phyloP scores from a whole-genome alignment of 345 rosid genomes.

The Draba incana region DNA sequence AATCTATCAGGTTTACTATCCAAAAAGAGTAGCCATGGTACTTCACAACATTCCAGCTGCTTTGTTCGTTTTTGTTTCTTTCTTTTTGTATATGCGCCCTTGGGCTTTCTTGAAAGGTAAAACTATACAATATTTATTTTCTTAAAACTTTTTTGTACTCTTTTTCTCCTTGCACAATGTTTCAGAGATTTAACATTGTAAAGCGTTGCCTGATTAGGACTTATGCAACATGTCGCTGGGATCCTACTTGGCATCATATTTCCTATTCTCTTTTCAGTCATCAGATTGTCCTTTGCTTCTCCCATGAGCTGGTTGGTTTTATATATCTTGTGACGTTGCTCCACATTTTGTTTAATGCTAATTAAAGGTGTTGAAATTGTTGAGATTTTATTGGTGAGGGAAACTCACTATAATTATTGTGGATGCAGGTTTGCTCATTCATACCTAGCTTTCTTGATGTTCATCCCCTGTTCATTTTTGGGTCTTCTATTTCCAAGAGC shows the following conservation, averaged over 20 bases:
- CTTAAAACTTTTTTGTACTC: slow-evolving; percentile 1
- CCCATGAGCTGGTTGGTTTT: slow-evolving; percentile 86
- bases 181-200: slow-evolving; percentile 22
- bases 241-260: slow-evolving; percentile 65
- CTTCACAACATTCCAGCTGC: slow-evolving; percentile 73
- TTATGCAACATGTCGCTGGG: slow-evolving; percentile 68
- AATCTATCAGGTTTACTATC: slow-evolving; percentile 71
- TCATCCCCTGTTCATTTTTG: slow-evolving; percentile 75
- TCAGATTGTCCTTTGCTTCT: slow-evolving; percentile 68
- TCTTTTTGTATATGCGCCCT: slow-evolving; percentile 53
- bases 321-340: slow-evolving; percentile 9
- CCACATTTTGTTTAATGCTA: slow-evolving; percentile 1
- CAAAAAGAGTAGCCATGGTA: slow-evolving; percentile 68
- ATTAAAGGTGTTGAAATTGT: slow-evolving; percentile 11
- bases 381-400: slow-evolving; percentile 8
- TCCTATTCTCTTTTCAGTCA: slow-evolving; percentile 69
- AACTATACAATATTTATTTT: slow-evolving; percentile 11
- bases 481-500: slow-evolving; percentile 80
- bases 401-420: slow-evolving; percentile 19
- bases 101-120: slow-evolving; percentile 78
- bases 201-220: slow-evolving; percentile 55
- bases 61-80: slow-evolving; percentile 67
- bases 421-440: slow-evolving; percentile 92
- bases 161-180: slow-evolving; percentile 15
- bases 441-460: slow-evolving; percentile 82